Conservation (phyloP, 306 rosid genomes). For the Cucurbita ficifolia region DNA sequence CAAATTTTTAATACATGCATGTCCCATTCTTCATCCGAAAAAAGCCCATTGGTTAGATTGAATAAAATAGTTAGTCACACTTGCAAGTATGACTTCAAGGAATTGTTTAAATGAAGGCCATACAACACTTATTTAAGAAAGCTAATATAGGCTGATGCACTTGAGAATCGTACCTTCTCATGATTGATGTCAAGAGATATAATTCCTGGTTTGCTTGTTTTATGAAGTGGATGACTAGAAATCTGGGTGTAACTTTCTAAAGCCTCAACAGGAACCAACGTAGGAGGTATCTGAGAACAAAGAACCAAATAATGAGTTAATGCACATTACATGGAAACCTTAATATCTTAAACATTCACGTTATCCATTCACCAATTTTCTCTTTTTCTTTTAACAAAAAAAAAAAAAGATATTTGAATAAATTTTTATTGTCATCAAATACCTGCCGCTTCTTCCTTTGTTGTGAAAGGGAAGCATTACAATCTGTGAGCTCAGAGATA, state of each 20-base stretch:
- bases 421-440: constrained; percentile 6
- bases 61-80: neutral
- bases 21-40: neutral
- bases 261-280: constrained; percentile 71
- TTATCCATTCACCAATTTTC: neutral
- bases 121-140: neutral
- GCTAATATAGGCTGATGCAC: neutral
- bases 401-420: neutral
- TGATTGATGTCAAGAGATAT: constrained; percentile 56
- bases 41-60: neutral
- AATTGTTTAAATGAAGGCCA: neutral
- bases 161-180: constrained; percentile 40
- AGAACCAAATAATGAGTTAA: neutral
- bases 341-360: neutral
- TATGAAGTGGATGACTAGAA: constrained; percentile 94
- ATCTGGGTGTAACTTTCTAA: constrained; percentile 81
- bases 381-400: neutral
- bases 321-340: neutral
- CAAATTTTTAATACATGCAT: neutral
- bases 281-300: constrained; percentile 47
- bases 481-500: constrained; percentile 68
- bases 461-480: constrained; percentile 82
- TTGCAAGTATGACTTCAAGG: neutral
- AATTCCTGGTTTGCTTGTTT: constrained; percentile 92
- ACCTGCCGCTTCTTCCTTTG: constrained; percentile 86